Conservation (phyloP, 129 eudicot genomes). For the Flaveria trinervia region DNA sequence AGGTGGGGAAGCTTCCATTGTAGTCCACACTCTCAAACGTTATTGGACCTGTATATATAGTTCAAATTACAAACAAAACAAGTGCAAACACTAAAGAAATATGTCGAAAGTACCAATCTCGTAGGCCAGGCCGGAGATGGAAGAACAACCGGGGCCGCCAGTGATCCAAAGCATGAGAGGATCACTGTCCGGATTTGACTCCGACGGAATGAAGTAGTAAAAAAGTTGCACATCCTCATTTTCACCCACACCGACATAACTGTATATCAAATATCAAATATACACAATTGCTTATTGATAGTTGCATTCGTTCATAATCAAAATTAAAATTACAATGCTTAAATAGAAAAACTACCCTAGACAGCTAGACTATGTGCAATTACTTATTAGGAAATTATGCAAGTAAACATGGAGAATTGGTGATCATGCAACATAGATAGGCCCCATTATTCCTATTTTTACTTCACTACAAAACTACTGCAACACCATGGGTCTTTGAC, state of each 20-base stretch:
- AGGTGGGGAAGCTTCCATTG: conserved; percentile 52
- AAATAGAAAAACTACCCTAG: too few species aligned
- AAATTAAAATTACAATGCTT: too few species aligned
- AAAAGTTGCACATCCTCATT: conserved; percentile 28
- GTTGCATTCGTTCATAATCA: too few species aligned
- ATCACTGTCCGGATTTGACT: conserved; percentile 27
- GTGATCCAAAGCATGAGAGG: conserved; percentile 35
- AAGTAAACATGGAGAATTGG: too few species aligned
- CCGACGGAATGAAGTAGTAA: conserved; percentile 28
- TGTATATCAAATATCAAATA: not conserved
- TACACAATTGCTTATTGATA: not conserved
- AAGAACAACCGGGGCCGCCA: conserved; percentile 36
- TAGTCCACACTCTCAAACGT: conserved; percentile 30
- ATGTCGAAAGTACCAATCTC: conserved; percentile 11
- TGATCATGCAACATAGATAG: too few species aligned
- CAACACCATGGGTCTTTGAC: too few species aligned
- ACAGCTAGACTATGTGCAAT: too few species aligned
- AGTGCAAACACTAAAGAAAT: not conserved
- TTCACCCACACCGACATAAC: conserved; percentile 29
- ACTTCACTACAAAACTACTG: too few species aligned
- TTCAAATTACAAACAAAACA: not conserved
- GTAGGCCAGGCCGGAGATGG: conserved; percentile 27
- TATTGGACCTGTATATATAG: conserved; percentile 43
- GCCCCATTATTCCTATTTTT: too few species aligned
- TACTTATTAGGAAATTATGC: too few species aligned